Conservation (phyloP, 2,329 filamentous ascomycete species). For the Epichloe typhina region DNA sequence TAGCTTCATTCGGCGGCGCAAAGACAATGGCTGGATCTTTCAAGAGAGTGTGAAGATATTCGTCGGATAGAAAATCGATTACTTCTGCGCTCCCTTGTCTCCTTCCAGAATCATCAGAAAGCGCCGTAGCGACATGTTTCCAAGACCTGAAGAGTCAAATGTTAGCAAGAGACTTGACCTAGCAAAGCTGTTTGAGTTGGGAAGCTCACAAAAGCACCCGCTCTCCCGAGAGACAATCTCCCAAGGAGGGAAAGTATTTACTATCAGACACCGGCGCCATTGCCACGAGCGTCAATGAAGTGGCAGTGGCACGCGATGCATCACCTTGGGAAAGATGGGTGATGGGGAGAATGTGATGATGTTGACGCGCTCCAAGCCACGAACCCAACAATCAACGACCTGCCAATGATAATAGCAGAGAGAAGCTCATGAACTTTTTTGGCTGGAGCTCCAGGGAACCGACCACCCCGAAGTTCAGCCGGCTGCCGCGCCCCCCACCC, state of each 20-base stretch:
- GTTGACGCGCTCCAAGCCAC: constrained; percentile 19
- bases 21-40: constrained; percentile 58
- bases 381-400: no score
- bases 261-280: constrained; percentile 61
- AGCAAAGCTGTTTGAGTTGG: neutral
- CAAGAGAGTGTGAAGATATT: constrained; percentile 54
- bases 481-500: neutral
- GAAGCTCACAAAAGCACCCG: constrained; percentile 61
- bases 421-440: constrained; percentile 9
- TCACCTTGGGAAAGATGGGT: constrained; percentile 17
- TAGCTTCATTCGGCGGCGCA: constrained; percentile 43
- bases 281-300: constrained; percentile 38
- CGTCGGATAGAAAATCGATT: constrained; percentile 56
- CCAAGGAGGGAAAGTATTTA: constrained; percentile 72
- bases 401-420: no score
- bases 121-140: constrained; percentile 44
- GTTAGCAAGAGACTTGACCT: constrained; percentile 8
- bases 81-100: constrained; percentile 41
- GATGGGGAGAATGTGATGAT: constrained; percentile 12
- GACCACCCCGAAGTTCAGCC: constrained; percentile 15
- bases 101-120: constrained; percentile 43
- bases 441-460: constrained; percentile 13
- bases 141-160: constrained; percentile 36
- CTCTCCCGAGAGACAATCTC: constrained; percentile 73
- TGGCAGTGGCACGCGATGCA: constrained; percentile 25